Conservation (phyloP, 148 eudicot genomes). For the Vaccinium myrtillus region DNA sequence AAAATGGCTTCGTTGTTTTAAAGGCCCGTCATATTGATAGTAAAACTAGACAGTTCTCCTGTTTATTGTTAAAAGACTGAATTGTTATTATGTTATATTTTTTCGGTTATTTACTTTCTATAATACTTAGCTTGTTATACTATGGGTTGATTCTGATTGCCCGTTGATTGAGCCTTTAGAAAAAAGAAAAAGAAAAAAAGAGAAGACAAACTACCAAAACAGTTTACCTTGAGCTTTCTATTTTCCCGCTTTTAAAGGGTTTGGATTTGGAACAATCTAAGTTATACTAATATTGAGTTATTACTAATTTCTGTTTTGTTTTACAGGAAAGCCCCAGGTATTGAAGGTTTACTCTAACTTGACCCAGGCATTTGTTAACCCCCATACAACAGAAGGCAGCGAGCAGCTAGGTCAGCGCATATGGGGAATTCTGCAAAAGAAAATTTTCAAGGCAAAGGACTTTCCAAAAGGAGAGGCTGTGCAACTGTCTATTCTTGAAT, state of each 20-base stretch:
- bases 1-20: constrained; percentile 5
- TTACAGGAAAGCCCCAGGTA: constrained; percentile 60
- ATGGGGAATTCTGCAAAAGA: constrained; percentile 81
- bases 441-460: constrained; percentile 78
- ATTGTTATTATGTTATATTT: not conserved
- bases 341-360: constrained; percentile 71
- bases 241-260: not conserved
- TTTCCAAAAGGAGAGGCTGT: constrained; percentile 71
- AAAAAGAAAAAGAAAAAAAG: not conserved
- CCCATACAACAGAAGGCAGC: constrained; percentile 81
- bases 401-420: constrained; percentile 93
- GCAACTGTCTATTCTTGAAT: constrained; percentile 55
- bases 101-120: not conserved
- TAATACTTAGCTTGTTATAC: not conserved
- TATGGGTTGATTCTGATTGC: not conserved
- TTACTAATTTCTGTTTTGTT: constrained; percentile 9
- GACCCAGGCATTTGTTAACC: constrained; percentile 76
- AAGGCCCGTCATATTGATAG: not conserved
- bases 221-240: not conserved
- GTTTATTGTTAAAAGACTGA: not conserved
- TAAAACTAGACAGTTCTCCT: not conserved
- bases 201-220: not conserved
- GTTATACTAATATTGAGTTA: not conserved
- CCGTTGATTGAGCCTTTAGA: not conserved
- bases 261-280: not conserved